Conservation (phyloP, 345 rosid species). For the Salix viminalis region DNA sequence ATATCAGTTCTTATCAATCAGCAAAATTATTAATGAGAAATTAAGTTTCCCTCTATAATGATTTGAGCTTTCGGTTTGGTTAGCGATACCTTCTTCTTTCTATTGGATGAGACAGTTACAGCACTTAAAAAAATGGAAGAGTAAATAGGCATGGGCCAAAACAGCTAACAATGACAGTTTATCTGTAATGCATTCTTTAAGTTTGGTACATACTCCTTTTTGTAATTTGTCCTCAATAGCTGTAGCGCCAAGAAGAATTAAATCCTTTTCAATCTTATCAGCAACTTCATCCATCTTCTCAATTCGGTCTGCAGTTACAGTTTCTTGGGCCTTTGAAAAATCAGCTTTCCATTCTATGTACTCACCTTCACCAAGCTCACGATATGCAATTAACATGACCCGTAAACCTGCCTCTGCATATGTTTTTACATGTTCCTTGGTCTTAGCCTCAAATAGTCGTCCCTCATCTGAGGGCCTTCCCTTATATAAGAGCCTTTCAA, state of each 20-base stretch:
- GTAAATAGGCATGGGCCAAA: background rate
- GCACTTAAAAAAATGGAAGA: background rate
- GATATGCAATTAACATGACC: slow-evolving; percentile 66
- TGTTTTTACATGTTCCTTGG: slow-evolving; percentile 50
- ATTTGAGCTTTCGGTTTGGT: background rate
- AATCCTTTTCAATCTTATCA: slow-evolving; percentile 60
- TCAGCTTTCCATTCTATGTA: slow-evolving; percentile 53
- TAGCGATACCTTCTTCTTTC: background rate
- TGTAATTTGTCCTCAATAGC: slow-evolving; percentile 95
- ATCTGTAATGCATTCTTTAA: background rate
- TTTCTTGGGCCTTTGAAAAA: slow-evolving; percentile 52
- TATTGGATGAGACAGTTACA: background rate
- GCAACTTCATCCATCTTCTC: slow-evolving; percentile 48
- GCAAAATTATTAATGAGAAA: slow-evolving; percentile 2
- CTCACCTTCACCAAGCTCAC: slow-evolving; percentile 62
- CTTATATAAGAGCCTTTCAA: slow-evolving; percentile 67
- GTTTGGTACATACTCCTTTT: slow-evolving; percentile 54
- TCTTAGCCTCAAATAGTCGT: slow-evolving; percentile 39
- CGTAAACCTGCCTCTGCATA: slow-evolving; percentile 82
- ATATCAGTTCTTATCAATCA: slow-evolving; percentile 1
- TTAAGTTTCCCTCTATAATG: background rate
- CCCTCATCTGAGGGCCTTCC: slow-evolving; percentile 62
- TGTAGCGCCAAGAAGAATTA: slow-evolving; percentile 87
- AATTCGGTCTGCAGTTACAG: slow-evolving; percentile 53
- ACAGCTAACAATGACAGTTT: background rate